These are phyloP conservation scores for Endoconidiophora laricicola DNA, from an alignment of 2,329 filamentous ascomycete genomes.

Conservation along the genomic window DNA sequence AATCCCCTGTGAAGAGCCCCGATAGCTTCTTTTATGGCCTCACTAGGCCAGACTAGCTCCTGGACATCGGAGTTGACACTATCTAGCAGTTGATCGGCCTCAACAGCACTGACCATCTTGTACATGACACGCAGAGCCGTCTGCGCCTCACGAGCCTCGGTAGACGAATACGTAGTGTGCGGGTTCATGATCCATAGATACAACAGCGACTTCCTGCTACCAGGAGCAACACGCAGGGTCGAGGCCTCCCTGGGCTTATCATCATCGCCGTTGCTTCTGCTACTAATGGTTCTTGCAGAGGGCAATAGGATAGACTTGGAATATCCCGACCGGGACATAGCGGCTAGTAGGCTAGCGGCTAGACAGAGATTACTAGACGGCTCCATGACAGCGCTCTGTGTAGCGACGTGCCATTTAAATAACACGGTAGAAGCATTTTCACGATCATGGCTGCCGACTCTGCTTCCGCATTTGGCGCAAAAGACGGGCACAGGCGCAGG, in stretches of 20 bases:
- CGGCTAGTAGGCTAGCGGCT: slow-evolving; percentile 34
- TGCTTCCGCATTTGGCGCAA: slow-evolving; percentile 29
- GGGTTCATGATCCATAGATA: slow-evolving; percentile 40
- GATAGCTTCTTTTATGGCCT: slow-evolving; percentile 30
- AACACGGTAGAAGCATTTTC: slow-evolving; percentile 30
- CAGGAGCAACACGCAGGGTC: not conserved
- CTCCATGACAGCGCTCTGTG: slow-evolving; percentile 14
- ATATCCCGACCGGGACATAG: slow-evolving; percentile 38
- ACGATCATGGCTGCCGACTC: slow-evolving; percentile 32
- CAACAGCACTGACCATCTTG: slow-evolving; percentile 24
- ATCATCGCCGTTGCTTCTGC: not conserved
- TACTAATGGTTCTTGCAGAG: slow-evolving; percentile 1
- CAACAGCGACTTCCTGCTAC: slow-evolving; percentile 17
- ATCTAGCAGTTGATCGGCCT: slow-evolving; percentile 33
- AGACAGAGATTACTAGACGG: slow-evolving; percentile 34
- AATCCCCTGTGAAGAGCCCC: slow-evolving; percentile 31
- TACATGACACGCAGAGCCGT: slow-evolving; percentile 39
- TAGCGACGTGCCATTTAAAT: slow-evolving; percentile 39
- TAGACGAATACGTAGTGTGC: slow-evolving; percentile 36
- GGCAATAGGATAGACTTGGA: slow-evolving; percentile 39
- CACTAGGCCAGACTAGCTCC: slow-evolving; percentile 37
- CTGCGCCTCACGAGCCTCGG: slow-evolving; percentile 17
- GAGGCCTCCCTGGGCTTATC: not conserved
- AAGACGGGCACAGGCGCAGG: slow-evolving; percentile 18
- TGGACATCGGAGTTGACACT: slow-evolving; percentile 39